Conservation (phyloP, 305 asterid genomes). For the Solanum chacoense region DNA sequence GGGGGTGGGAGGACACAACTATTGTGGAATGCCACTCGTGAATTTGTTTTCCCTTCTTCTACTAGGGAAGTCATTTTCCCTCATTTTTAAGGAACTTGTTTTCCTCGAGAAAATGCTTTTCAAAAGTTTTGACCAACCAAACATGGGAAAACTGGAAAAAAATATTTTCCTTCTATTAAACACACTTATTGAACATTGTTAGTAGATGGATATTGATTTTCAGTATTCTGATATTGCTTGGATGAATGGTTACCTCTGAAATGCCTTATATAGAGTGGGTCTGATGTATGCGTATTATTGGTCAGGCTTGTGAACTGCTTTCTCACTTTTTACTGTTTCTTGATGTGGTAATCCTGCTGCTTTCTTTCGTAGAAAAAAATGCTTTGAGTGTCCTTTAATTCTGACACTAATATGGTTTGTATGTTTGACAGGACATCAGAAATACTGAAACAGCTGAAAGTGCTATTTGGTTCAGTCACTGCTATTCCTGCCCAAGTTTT, state of each 20-base stretch:
- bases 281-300: not conserved
- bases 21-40: not conserved
- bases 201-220: not conserved
- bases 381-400: not conserved
- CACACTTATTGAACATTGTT: not conserved
- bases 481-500: conserved; percentile 55
- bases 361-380: not conserved
- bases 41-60: not conserved
- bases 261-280: not conserved
- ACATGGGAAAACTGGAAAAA: not conserved
- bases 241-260: not conserved
- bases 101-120: not conserved
- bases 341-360: not conserved
- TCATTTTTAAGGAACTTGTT: not conserved
- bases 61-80: not conserved
- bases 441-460: conserved; percentile 51
- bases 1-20: not conserved
- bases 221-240: not conserved
- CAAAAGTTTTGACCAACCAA: not conserved
- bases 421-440: conserved; percentile 51
- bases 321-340: not conserved
- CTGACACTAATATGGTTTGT: not conserved
- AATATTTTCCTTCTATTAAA: not conserved
- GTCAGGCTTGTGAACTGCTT: not conserved
- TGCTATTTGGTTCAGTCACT: conserved; percentile 49